These are phyloP conservation scores for Phytophthora sp. DNA, from an alignment of 352 stramenopile species.

Conservation along the genomic window DNA sequence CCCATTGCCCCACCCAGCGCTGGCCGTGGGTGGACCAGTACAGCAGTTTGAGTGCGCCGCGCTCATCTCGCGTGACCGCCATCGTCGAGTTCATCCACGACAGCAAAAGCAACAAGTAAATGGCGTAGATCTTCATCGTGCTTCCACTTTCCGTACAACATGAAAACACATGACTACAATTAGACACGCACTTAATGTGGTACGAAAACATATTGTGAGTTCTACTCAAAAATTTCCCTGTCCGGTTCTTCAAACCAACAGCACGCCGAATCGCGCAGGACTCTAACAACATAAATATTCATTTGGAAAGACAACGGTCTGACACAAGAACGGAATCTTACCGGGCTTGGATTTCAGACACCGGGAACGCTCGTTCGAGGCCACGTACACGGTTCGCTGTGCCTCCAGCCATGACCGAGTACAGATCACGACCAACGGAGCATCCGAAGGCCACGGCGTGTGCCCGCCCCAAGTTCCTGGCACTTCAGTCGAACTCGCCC, in stretches of 20 bases:
- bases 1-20: constrained; percentile 56
- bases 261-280: no score
- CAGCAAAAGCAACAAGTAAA: constrained; percentile 12
- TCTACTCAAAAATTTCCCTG: no score
- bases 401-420: not conserved
- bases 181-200: constrained; percentile 7
- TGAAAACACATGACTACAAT: constrained; percentile 22
- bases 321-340: no score
- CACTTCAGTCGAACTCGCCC: no score
- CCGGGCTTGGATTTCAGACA: no score
- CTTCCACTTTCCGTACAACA: constrained; percentile 7
- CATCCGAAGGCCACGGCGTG: not conserved
- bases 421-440: not conserved
- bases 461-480: not conserved
- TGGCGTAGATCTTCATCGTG: not conserved
- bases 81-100: not conserved
- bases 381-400: no score
- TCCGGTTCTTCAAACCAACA: no score
- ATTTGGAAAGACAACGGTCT: no score
- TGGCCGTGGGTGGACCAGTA: constrained; percentile 68
- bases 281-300: no score
- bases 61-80: constrained; percentile 47
- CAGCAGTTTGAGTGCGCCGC: constrained; percentile 67
- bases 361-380: no score
- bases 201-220: no score